phyloP scores from a whole-genome alignment of 495 filamentous ascomycete species.

The Astrothelium macrocarpum region DNA sequence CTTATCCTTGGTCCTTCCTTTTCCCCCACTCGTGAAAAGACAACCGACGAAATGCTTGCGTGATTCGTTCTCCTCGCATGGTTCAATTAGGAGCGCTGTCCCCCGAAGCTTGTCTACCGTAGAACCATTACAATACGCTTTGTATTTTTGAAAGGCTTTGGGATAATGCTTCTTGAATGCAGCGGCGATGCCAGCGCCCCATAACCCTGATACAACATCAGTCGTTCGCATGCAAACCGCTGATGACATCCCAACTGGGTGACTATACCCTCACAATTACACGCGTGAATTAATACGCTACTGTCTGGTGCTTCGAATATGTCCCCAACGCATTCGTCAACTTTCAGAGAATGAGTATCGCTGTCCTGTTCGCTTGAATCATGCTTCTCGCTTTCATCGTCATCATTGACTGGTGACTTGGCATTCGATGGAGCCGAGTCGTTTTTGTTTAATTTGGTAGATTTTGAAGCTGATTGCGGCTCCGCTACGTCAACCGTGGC shows the following conservation, averaged over 20 bases:
- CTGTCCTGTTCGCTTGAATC: neutral
- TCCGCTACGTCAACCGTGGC: neutral
- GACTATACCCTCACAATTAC: conserved; percentile 34
- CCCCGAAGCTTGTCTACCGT: conserved; percentile 14
- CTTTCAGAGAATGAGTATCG: conserved; percentile 8
- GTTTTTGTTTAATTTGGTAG: neutral
- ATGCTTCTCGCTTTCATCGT: neutral
- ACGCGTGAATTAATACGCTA: conserved; percentile 34
- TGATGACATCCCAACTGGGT: too few species aligned
- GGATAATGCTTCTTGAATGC: conserved; percentile 31
- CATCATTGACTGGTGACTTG: neutral
- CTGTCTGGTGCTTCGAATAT: conserved; percentile 29
- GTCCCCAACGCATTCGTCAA: conserved; percentile 25
- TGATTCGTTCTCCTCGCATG: conserved; percentile 13
- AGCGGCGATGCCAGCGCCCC: conserved; percentile 33
- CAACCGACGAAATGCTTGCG: conserved; percentile 31
- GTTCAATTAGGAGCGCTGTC: conserved; percentile 30
- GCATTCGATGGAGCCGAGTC: neutral
- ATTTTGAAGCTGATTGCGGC: neutral
- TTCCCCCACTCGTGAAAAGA: conserved; percentile 29
- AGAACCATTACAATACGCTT: conserved; percentile 22
- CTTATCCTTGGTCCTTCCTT: conserved; percentile 25
- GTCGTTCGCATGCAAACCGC: neutral
- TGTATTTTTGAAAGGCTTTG: conserved; percentile 25
- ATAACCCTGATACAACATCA: conserved; percentile 13